Conservation (phyloP, 139 green algal species). For the Picochlorum sp. region DNA sequence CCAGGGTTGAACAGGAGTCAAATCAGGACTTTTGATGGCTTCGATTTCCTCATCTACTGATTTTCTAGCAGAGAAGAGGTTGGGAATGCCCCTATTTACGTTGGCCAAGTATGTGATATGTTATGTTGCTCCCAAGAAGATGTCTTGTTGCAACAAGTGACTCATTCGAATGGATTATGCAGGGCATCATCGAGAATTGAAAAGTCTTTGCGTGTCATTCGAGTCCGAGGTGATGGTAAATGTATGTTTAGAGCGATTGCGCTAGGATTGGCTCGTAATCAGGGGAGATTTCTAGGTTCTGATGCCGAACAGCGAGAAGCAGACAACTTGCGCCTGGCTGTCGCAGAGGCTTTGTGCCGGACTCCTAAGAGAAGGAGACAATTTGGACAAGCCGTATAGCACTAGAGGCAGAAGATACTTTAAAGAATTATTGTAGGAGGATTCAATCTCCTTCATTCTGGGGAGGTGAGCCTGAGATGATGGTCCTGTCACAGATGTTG, state of each 20-base stretch:
- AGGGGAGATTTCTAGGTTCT: conserved; percentile 26
- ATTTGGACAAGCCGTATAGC: conserved; percentile 37
- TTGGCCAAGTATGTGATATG: conserved; percentile 9
- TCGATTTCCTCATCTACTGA: neutral
- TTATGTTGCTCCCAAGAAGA: neutral
- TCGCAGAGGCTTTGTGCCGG: conserved; percentile 47
- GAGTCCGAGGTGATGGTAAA: conserved; percentile 41
- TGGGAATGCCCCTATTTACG: conserved; percentile 20
- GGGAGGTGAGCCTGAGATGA: conserved; percentile 59
- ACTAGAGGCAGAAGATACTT: conserved; percentile 33
- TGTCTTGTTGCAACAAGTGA: too few relatives aligned
- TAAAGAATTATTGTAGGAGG: conserved; percentile 47
- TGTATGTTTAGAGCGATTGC: conserved; percentile 61
- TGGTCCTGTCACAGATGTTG: conserved; percentile 53
- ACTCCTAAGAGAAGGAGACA: conserved; percentile 29
- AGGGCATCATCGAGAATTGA: conserved; percentile 8
- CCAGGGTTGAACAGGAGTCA: too few relatives aligned
- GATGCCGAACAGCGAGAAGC: conserved; percentile 30
- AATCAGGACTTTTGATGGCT: neutral
- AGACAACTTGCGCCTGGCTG: conserved; percentile 50
- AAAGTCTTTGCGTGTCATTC: conserved; percentile 21
- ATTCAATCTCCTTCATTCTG: conserved; percentile 44
- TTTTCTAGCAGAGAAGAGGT: neutral
- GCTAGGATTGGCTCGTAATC: conserved; percentile 39
- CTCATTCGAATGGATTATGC: conserved; percentile 3